phyloP scores from a whole-genome alignment of 345 rosid genomes.

The Reutealis trisperma region DNA sequence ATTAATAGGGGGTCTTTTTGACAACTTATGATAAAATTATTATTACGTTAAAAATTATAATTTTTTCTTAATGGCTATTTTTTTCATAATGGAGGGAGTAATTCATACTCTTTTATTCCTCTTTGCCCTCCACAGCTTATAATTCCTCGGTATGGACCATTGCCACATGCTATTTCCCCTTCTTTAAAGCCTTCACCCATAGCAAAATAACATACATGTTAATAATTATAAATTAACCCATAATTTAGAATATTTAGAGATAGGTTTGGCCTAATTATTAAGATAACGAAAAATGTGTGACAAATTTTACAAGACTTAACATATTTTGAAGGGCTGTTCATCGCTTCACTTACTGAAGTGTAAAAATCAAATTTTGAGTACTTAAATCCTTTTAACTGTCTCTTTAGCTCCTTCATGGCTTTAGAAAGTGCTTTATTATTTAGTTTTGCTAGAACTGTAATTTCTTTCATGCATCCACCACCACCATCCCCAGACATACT shows the following conservation, averaged over 20 bases:
- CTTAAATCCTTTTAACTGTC: conserved; percentile 10
- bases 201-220: too few relatives aligned
- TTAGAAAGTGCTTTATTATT: conserved; percentile 6
- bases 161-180: not conserved
- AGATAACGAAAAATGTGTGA: too few relatives aligned
- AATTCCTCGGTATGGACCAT: not conserved
- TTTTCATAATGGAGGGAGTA: too few relatives aligned
- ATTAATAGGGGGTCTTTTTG: too few relatives aligned
- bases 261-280: too few relatives aligned
- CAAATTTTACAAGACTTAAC: conserved; percentile 19
- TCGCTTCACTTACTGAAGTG: conserved; percentile 23
- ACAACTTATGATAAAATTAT: too few relatives aligned
- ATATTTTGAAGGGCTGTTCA: conserved; percentile 34
- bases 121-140: not conserved
- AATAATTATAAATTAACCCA: too few relatives aligned
- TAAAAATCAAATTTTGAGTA: conserved; percentile 33
- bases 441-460: not conserved
- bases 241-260: too few relatives aligned
- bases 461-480: not conserved
- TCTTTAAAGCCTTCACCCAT: conserved; percentile 26
- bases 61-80: too few relatives aligned
- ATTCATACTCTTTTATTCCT: conserved; percentile 6
- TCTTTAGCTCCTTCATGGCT: not conserved
- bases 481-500: not conserved
- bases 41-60: too few relatives aligned